These are phyloP conservation scores for Rubroshorea leprosula DNA, from an alignment of 345 rosid genomes.

Conservation along the genomic window DNA sequence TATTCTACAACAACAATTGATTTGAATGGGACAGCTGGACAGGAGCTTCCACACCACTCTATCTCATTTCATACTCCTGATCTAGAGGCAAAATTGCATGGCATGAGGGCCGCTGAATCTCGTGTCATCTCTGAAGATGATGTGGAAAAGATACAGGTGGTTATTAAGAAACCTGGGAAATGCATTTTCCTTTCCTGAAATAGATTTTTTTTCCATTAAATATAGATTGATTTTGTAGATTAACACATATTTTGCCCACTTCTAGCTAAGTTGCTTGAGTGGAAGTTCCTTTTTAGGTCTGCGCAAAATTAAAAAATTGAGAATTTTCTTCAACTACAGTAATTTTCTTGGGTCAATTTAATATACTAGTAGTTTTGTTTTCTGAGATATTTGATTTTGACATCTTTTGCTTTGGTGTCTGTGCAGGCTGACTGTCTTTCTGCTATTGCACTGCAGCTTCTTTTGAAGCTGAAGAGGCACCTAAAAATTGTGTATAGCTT, in stretches of 20 bases:
- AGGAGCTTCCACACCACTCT: slow-evolving; percentile 38
- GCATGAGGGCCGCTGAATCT: slow-evolving; percentile 31
- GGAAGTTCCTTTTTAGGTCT: too few relatives aligned
- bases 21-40: slow-evolving; percentile 54
- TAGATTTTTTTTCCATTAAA: neutral
- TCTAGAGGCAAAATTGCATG: slow-evolving; percentile 33
- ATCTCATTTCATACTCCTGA: slow-evolving; percentile 21
- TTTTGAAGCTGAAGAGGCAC: slow-evolving; percentile 87
- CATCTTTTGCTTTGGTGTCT: slow-evolving; percentile 12
- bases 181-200: too few relatives aligned
- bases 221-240: neutral
- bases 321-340: neutral
- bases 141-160: slow-evolving; percentile 72
- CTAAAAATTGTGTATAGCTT: slow-evolving; percentile 80
- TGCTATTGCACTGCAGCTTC: slow-evolving; percentile 83
- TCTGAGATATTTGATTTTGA: neutral
- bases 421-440: slow-evolving; percentile 67
- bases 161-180: neutral
- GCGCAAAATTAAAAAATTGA: too few relatives aligned
- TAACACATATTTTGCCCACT: too few relatives aligned
- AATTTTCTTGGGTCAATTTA: neutral
- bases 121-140: slow-evolving; percentile 56
- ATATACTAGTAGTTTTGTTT: neutral
- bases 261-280: too few relatives aligned
- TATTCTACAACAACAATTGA: slow-evolving; percentile 39